Evolutionary conservation across 805 yeast species (phyloP).

Genomic region (Groenewaldozyma tartarivorans): DNA sequence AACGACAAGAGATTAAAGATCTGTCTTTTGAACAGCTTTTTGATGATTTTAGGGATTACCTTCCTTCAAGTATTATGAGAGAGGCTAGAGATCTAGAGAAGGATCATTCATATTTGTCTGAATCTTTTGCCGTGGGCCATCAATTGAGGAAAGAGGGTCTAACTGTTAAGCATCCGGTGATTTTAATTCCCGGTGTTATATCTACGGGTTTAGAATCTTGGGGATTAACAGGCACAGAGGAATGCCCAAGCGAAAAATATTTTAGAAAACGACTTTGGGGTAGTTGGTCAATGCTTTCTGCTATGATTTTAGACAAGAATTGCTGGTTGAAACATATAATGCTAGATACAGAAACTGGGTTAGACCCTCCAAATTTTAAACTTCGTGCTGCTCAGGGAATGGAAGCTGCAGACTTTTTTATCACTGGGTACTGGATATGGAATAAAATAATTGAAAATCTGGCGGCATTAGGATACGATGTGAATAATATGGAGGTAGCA

Average conservation of each 20-base stretch:
- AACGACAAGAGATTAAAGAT: conserved; percentile 34
- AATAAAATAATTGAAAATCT: conserved; percentile 88
- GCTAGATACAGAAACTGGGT: conserved; percentile 84
- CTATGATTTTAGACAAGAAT: conserved; percentile 82
- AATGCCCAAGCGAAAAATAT: conserved; percentile 75
- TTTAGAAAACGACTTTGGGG: conserved; percentile 96
- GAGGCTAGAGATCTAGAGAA: conserved; percentile 48
- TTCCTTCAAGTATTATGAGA: conserved; percentile 58
- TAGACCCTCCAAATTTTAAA: conserved; percentile 78
- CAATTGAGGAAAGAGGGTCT: conserved; percentile 44
- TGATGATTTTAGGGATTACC: conserved; percentile 61
- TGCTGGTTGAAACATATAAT: conserved; percentile 92
- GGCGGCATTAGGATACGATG: conserved; percentile 90
- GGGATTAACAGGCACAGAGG: conserved; percentile 67
- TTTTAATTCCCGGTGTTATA: conserved; percentile 92
- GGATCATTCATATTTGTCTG: conserved; percentile 41
- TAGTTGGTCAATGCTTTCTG: conserved; percentile 84
- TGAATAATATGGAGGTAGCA: conserved; percentile 83
- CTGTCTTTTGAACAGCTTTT: conserved; percentile 47
- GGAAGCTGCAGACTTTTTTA: conserved; percentile 92
- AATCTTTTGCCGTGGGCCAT: conserved; percentile 82
- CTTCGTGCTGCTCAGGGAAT: conserved; percentile 91
- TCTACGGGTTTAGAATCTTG: conserved; percentile 93
- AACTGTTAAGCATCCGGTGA: conserved; percentile 61
- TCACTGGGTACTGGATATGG: conserved; percentile 99